Base-by-base conservation (phyloP, 345 rosid species). In the Abelmoschus esculentus region DNA sequence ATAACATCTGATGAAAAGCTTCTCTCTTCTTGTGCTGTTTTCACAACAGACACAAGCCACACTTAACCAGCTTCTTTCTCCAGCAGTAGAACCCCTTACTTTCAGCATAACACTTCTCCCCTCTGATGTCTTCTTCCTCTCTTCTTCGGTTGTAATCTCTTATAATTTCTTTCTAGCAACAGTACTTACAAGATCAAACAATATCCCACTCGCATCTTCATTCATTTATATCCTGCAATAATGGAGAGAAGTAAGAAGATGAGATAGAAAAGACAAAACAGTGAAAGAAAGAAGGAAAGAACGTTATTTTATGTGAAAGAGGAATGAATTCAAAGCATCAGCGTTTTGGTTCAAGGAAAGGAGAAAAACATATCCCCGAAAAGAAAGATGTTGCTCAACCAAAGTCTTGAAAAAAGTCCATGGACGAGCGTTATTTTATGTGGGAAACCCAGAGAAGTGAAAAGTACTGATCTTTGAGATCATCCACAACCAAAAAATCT, bases 1-100 rank as follows among this genome's bases (percentile, higher is more conserved):
- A 86, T 86, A 87, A 87, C 92, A 90, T 89, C 92, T 90, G 98
- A 88, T 66, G 90, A 73, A 75, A 86, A 82, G 76, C 86, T 80
- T 79, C 86, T 76, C 83, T 73, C 80, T 77, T 82, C 85, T 83
- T 85, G 89, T 79, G 90, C 84, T 83, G 86, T 82, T 83, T 61
- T 59, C 67, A 72, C 53, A 82, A 86, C 90, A 89, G 87, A 77
- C 87, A 80, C 89, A 82, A 86, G 87, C 78, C 76, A 70, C 78
- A 49, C 84, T 71, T 67, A 78, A 22, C 59, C 80, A 60, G 72
- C 72, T 77, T 75, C 73, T 66, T 28, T 77, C 71, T 56, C 78
- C 73, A 42, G 79, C 76, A 67, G 74, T 50, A 17, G 19, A n/a
- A 54, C 78, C 74, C 82, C 82, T 83, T 78, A 79, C 79, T 82